Evolutionary conservation across 139 green algal genomes (phyloP).

Genomic region (Chlorella sp.): DNA sequence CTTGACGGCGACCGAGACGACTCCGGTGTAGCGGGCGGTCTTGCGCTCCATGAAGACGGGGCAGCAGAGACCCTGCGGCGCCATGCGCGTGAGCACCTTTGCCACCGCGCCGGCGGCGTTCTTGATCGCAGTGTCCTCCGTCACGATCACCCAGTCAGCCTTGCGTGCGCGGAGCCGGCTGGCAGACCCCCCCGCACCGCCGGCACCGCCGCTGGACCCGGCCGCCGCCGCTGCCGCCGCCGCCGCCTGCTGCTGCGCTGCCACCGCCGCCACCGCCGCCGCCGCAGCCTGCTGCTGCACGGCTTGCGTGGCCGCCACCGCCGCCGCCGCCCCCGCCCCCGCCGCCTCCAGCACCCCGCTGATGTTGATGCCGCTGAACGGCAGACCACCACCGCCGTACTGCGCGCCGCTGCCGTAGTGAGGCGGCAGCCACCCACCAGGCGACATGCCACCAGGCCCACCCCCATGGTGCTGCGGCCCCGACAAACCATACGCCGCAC

Average conservation of each 20-base stretch:
- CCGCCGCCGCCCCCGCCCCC: background rate
- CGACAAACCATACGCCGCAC: too few species aligned
- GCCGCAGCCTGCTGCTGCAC: background rate
- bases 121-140: slow-evolving; percentile 40
- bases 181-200: slow-evolving; percentile 3
- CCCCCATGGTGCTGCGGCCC: too few species aligned
- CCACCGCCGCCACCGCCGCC: background rate
- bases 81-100: slow-evolving; percentile 35
- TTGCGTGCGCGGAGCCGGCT: slow-evolving; percentile 24
- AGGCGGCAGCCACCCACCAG: too few species aligned
- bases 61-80: slow-evolving; percentile 28
- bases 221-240: background rate
- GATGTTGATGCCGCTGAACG: too few species aligned
- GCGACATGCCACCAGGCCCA: too few species aligned
- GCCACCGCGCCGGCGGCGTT: slow-evolving; percentile 39
- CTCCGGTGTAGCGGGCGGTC: slow-evolving; percentile 27
- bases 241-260: background rate
- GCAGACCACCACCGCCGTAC: too few species aligned
- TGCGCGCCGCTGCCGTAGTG: too few species aligned
- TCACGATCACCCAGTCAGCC: slow-evolving; percentile 41
- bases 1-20: slow-evolving; percentile 35
- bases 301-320: background rate
- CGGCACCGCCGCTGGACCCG: background rate
- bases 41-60: slow-evolving; percentile 39
- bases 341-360: too few species aligned